Base-by-base conservation (phyloP, 1,139 yeast species). In the Saccharomyces hybrid region DNA sequence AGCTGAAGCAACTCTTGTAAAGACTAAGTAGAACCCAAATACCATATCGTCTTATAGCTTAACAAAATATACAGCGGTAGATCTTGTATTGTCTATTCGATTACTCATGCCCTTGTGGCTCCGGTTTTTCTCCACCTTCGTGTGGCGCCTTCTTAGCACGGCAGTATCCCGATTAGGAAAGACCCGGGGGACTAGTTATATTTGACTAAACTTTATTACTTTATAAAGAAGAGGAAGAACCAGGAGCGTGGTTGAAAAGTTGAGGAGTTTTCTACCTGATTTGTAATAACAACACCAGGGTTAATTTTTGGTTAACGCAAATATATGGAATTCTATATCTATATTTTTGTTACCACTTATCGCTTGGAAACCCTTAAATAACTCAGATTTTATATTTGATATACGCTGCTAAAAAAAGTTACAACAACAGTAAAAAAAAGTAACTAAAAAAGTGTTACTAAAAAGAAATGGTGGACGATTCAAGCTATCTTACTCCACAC, bases 401-500 rank as follows among this genome's bases (percentile, higher is more conserved):
- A n/a, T 9, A 28, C 31, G 9, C 4, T 28, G 23, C 11, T n/a
- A n/a, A 34, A 34, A 34, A 20, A 3, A 14, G 9, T 34, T 14
- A 5, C 41, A 34, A 14, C 41, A 34, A 9, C n/a, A 14, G 8
- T 14, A 6, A 13, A 34, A n/a, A 34, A 32, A n/a, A 7, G 14
- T 13, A 32, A 32, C 14, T 14, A 6, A 13, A 34, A 32, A 34
- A 34, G 20, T n/a, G 14, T 34, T n/a, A n/a, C 4, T 13, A 5
- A 34, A 6, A 34, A 41, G 27, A 9, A 27, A 34, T 73, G 74
- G 70, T 68, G 13, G 75, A 72, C 57, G 87, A 83, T 59, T 73
- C 81, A 7, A 71, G 75, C 61, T 86, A 84, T 65, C 75, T 84
- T 53, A 81, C 89, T 5, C 87, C 91, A 8, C 82, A 86, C 68